Evolutionary conservation across 306 rosid species (phyloP), one percentile per base, ranked within the genome.

Genomic region (Echinosophora koreensis): DNA sequence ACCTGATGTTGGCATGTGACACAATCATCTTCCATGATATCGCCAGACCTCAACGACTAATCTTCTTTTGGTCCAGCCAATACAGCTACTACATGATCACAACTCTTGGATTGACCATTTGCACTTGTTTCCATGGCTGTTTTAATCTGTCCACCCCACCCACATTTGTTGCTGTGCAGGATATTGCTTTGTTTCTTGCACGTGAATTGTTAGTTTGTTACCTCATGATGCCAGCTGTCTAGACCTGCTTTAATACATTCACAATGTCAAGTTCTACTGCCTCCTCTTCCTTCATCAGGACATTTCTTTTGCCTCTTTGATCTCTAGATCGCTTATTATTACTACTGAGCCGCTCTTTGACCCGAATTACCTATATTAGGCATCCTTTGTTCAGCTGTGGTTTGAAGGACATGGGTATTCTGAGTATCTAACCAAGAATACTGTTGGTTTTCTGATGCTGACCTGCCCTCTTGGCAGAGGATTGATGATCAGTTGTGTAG

Each of bases 21-120:
- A 70, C 77, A 56, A 66, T 65, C 18, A 64, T 64, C 54, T 76
- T 18, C 11, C 14, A 30, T 47, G 70, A 58, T 65, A 56, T 55
- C 10, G 66, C 30, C 68, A 77, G 67, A 55, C 22, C 57, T 41
- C 10, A 11, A 28, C 39, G 16, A 30, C 38, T 28, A 8, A 46
- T 66, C n/a, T 9, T 7, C 28, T n/a, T 28, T 66, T 42, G 74
- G 38, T 66, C 59, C 60, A 30, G 67, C 64, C 74, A 56, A 77
- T 65, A 56, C 54, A 38, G 52, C 46, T 65, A 64, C 14, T 11
- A 50, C 38, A 51, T 14, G 28, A 42, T 38, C 46, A 27, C 1
- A 16, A 39, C 28, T 75, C 72, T 75, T 41, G 38, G 63, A 37
- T 50, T 50, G 66, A 17, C 17, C 63, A 63, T 35, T 51, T 51